These are phyloP conservation scores for Aplosporella prunicola DNA, from an alignment of 2,329 filamentous ascomycete species.

Conservation along the genomic window DNA sequence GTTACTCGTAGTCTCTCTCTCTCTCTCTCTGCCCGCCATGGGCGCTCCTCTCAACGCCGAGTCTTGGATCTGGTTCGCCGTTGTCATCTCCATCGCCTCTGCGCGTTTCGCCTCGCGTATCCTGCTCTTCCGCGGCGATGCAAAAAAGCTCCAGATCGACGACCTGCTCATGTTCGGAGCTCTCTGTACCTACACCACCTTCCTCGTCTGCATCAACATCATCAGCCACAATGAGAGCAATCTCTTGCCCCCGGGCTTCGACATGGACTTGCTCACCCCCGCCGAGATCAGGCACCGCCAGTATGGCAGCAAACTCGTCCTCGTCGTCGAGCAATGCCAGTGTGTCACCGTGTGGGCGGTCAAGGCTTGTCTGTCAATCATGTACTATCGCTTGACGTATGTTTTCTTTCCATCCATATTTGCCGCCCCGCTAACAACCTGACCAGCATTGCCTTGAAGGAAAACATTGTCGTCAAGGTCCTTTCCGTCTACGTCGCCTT, in stretches of 20 bases:
- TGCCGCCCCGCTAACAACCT: background rate
- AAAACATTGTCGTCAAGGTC: slow-evolving; percentile 26
- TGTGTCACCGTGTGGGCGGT: slow-evolving; percentile 29
- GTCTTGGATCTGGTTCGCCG: slow-evolving; percentile 39
- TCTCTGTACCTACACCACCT: slow-evolving; percentile 38
- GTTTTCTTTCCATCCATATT: slow-evolving; percentile 5
- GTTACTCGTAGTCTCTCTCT: slow-evolving; percentile 7
- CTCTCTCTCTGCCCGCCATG: slow-evolving; percentile 1
- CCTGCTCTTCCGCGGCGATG: slow-evolving; percentile 35
- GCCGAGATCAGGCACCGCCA: slow-evolving; percentile 28
- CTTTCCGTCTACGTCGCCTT: slow-evolving; percentile 26
- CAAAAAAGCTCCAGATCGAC: slow-evolving; percentile 43
- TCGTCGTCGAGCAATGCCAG: slow-evolving; percentile 32
- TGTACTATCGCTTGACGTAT: slow-evolving; percentile 30
- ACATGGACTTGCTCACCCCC: slow-evolving; percentile 33
- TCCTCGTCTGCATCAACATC: slow-evolving; percentile 41
- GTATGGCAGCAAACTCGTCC: slow-evolving; percentile 29
- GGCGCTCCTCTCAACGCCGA: slow-evolving; percentile 28
- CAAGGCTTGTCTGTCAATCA: slow-evolving; percentile 25
- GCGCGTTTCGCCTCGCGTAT: slow-evolving; percentile 34
- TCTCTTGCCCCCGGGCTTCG: slow-evolving; percentile 34
- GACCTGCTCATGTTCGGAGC: slow-evolving; percentile 50
- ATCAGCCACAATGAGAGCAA: slow-evolving; percentile 34
- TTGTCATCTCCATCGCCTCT: slow-evolving; percentile 31
- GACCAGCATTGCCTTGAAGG: slow-evolving; percentile 18